These are phyloP conservation scores for Termitomyces sp. DNA, from an alignment of 768 basidiomycete genomes.

Conservation along the genomic window DNA sequence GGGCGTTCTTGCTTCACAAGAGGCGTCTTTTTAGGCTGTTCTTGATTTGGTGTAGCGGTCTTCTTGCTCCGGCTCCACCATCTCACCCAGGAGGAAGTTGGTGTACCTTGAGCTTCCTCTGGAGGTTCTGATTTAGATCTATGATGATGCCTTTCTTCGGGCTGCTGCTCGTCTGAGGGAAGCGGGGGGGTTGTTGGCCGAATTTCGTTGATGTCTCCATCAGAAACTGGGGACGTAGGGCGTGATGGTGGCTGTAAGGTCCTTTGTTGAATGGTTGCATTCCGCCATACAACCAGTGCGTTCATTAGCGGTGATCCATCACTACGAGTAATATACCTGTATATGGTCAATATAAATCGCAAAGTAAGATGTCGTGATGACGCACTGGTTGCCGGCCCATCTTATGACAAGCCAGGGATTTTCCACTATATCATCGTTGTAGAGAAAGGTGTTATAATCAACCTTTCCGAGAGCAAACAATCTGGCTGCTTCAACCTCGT, in stretches of 20 bases:
- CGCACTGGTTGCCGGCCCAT: slow-evolving; percentile 65
- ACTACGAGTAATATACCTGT: slow-evolving; percentile 70
- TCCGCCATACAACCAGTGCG: slow-evolving; percentile 68
- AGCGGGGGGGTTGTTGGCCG: slow-evolving; percentile 19
- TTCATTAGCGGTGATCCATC: slow-evolving; percentile 74
- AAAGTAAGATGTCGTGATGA: slow-evolving; percentile 6
- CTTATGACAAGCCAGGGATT: slow-evolving; percentile 67
- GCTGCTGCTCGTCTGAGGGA: slow-evolving; percentile 14
- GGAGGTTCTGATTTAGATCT: slow-evolving; percentile 37
- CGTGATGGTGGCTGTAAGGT: slow-evolving; percentile 22
- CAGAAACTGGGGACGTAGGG: slow-evolving; percentile 28
- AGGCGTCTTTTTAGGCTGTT: neutral
- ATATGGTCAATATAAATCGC: neutral
- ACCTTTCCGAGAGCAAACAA: slow-evolving; percentile 59
- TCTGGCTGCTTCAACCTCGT: slow-evolving; percentile 49
- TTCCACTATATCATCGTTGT: slow-evolving; percentile 53
- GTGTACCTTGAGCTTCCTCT: slow-evolving; percentile 26
- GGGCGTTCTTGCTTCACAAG: slow-evolving; percentile 7
- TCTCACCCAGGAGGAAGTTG: slow-evolving; percentile 67
- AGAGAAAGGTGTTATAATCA: slow-evolving; percentile 59
- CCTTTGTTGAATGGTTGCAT: slow-evolving; percentile 27
- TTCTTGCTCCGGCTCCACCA: slow-evolving; percentile 75
- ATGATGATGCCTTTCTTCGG: slow-evolving; percentile 18
- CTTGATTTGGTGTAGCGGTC: slow-evolving; percentile 17
- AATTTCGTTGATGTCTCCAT: slow-evolving; percentile 23